phyloP scores from a whole-genome alignment of 208 protist species.

The Crithidia bombi region DNA sequence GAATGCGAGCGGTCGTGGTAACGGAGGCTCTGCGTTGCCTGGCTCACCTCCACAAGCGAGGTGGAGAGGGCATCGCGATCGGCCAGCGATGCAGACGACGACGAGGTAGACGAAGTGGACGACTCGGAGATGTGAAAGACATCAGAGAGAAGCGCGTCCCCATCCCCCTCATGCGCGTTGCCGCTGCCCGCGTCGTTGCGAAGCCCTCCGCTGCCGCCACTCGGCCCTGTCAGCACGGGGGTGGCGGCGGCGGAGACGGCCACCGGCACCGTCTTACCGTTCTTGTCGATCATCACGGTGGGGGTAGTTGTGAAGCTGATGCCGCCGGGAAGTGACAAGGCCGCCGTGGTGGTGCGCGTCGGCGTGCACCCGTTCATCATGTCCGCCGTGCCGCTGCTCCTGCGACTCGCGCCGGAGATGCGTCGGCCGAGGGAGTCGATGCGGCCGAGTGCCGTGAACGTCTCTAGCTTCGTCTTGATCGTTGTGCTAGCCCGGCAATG shows the following conservation, averaged over 20 bases:
- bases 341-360: constrained; percentile 11
- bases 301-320: background rate
- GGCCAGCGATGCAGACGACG: constrained; percentile 10
- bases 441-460: background rate
- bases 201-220: too few species aligned
- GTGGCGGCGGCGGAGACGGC: too few species aligned
- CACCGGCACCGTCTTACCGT: too few species aligned
- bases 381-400: background rate
- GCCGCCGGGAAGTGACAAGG: background rate
- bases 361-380: constrained; percentile 2
- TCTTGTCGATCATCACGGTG: too few species aligned
- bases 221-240: too few species aligned
- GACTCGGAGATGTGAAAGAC: constrained; percentile 25
- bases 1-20: constrained; percentile 43
- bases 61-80: constrained; percentile 35
- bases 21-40: constrained; percentile 54
- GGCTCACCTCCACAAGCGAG: constrained; percentile 67
- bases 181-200: background rate
- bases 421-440: background rate
- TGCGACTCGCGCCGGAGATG: background rate
- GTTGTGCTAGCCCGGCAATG: background rate
- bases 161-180: background rate
- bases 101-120: constrained; percentile 4
- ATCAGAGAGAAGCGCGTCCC: constrained; percentile 12
- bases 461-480: background rate